phyloP scores from a whole-genome alignment of 441 rosid genomes.

The Sinapis alba region DNA sequence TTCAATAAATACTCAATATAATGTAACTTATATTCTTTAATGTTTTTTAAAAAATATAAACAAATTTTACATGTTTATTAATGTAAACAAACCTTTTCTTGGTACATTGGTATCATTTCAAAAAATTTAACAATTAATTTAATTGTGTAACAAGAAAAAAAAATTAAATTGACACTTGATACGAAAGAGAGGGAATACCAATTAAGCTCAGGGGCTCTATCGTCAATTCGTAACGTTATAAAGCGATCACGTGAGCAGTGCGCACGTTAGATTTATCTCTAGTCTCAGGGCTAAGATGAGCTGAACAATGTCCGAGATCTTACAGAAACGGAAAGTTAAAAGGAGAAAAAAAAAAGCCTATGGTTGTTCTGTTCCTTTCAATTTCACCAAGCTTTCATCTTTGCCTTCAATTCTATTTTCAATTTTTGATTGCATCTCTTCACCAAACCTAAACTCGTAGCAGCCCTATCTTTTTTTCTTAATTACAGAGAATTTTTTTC shows the following conservation, averaged over 20 bases:
- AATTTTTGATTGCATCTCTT: conserved; percentile 14
- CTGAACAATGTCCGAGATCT: conserved; percentile 29
- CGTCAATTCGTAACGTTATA: not conserved
- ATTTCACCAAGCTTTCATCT: conserved; percentile 28
- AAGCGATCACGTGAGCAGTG: conserved; percentile 27
- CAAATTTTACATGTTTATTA: too few relatives aligned
- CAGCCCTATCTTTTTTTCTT: conserved; percentile 8
- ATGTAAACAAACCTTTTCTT: too few relatives aligned
- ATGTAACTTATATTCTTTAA: too few relatives aligned
- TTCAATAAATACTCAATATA: too few relatives aligned
- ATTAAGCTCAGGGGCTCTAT: not conserved
- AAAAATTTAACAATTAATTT: too few relatives aligned
- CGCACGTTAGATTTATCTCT: conserved; percentile 22
- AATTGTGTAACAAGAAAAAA: too few relatives aligned
- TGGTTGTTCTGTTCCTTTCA: conserved; percentile 44
- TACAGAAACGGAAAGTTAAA: conserved; percentile 5
- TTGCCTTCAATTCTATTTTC: conserved; percentile 17
- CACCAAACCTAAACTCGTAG: conserved; percentile 22
- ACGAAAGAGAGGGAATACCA: too few relatives aligned
- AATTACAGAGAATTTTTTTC: not conserved
- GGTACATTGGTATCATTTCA: too few relatives aligned
- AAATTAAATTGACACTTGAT: too few relatives aligned
- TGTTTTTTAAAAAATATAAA: too few relatives aligned
- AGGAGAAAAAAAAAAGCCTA: not conserved
- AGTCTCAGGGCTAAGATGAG: conserved; percentile 11